Base-by-base conservation (phyloP, 1,284 basidiomycete species). In the Omphalotus olearius region DNA sequence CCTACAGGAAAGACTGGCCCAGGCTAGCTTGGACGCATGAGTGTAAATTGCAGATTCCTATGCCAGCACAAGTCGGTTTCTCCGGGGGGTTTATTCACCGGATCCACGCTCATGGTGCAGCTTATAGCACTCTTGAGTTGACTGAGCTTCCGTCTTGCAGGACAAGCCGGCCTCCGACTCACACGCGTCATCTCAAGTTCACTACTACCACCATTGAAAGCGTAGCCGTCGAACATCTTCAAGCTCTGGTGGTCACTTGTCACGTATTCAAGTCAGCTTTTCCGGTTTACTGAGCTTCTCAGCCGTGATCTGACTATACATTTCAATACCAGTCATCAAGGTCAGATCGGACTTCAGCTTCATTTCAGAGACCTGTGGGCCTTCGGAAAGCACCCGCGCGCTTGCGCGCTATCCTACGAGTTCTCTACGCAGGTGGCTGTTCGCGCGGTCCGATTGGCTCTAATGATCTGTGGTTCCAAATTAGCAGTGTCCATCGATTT, bases 81-180 rank as follows among this genome's bases (percentile, higher is more conserved):
- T 74, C 78, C 16, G 73, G 73, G 28, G 72, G 75, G 50, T 79
- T 80, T 58, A 64, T 82, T 47, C 75, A 78, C 62, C 73, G 79
- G 57, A 74, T 75, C 50, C 74, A 70, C 53, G 66, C 68, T 45
- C 72, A 76, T 55, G 69, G 66, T 55, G 13, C 23, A 23, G 61
- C 62, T 47, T 66, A 66, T 40, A 64, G 66, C 57, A 68, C 71
- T 26, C 64, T 82, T 45, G 73, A 78, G 47, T 64, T 82, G 52
- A 67, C 72, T 51, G 77, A 82, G 54, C 67, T 82, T 36, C 80
- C 79, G 28, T 79, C 80, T 41, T 74, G 68, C 59, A 72, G 79
- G 49, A 75, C 69, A 45, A 69, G 68, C 23, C 71, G 66, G 2
- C 70, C 70, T 42, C 71, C 73, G 45, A 63, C 73, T 49, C 67